These are phyloP conservation scores for Ananas comosus DNA, from an alignment of 176 grass and related monocot genomes.

Conservation along the genomic window DNA sequence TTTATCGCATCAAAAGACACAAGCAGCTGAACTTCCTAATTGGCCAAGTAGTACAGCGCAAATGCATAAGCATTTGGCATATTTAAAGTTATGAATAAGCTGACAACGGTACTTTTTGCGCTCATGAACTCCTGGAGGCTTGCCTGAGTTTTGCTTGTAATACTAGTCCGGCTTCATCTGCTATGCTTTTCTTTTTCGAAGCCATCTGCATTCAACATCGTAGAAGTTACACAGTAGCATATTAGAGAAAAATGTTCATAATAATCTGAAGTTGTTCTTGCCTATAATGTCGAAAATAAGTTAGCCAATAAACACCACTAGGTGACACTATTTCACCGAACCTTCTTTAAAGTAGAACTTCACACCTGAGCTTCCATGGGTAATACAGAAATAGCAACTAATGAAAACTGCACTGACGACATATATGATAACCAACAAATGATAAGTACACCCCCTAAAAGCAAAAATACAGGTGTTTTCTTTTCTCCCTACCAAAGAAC, in stretches of 20 bases:
- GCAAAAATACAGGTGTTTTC: too few species aligned
- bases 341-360: too few species aligned
- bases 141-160: slow-evolving; percentile 75
- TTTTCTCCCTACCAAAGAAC: too few species aligned
- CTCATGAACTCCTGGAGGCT: slow-evolving; percentile 46
- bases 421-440: too few species aligned
- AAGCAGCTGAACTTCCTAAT: not conserved
- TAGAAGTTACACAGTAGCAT: not conserved
- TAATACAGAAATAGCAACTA: too few species aligned
- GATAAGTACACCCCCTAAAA: too few species aligned
- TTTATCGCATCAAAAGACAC: not conserved
- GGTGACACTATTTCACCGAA: too few species aligned
- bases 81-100: not conserved
- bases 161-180: slow-evolving; percentile 45
- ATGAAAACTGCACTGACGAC: too few species aligned
- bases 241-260: not conserved
- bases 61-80: not conserved
- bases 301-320: too few species aligned
- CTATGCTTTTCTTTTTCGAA: slow-evolving; percentile 79
- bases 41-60: slow-evolving; percentile 9
- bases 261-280: not conserved
- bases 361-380: too few species aligned
- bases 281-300: not conserved
- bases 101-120: not conserved
- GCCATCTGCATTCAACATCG: slow-evolving; percentile 48